Evolutionary conservation across 2,329 filamentous ascomycete genomes (phyloP), one percentile per base, ranked within the genome.

Genomic region (Botrytis sinoallii): DNA sequence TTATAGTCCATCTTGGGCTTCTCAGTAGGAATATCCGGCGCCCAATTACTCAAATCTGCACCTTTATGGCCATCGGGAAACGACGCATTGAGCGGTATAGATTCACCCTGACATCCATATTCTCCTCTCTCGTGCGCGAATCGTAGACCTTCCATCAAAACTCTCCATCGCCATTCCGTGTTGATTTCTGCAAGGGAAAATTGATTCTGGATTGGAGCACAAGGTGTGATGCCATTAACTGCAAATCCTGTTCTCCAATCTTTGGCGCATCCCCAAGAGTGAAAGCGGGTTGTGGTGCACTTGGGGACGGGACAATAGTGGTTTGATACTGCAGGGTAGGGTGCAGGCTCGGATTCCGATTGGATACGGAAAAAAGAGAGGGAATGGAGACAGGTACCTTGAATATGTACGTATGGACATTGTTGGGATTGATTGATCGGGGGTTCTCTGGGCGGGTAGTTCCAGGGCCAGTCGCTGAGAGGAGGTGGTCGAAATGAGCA

Each of bases 151-250:
- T 72, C 70, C 70, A 72, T 68, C 25, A 4, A 40, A 16, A 46
- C 8, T n/a, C 70, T 46, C 70, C 70, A 72, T 48, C 40, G 55
- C 70, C 70, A 72, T 4, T 72, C 70, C 3, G 52, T 6, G 4
- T 25, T 22, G 6, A 67, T 14, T 16, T 67, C 35, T 57, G 48
- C 55, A 38, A 25, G 9, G 10, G 6, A 8, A 35, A 3, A 16
- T 29, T 16, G 38, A 29, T 40, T 22, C 16, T 55, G n/a, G 35
- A 4, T 16, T n/a, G 48, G 48, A 25, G 52, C 25, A 4, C 8
- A 16, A 14, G 46, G 66, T n/a, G 48, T 57, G 38, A 42, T 40
- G 20, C 48, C 66, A 32, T 69, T 69, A 6, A 42, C 25, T 42
- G 66, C 38, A 32, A 69, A 59, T 10, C 66, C 66, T 3, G 66